A percentile compares a stretch with the other conserved stretches of the same genome.
Conservation (phyloP, 2,329 filamentous ascomycete species). For the Cyclaneusma minus region DNA sequence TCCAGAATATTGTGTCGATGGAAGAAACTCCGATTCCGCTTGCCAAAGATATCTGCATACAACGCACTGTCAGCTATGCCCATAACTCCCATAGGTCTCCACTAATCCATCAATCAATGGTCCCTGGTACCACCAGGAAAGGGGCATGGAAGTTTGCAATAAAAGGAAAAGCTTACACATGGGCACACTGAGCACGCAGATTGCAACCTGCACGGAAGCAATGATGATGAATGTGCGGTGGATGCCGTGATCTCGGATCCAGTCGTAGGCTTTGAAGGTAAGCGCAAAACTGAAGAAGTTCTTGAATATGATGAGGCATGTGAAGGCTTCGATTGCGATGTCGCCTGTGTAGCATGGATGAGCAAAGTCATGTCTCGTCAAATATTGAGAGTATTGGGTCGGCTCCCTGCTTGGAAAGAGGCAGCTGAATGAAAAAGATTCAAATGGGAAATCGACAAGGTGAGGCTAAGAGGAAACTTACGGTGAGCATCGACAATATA, state of each 20-base stretch:
- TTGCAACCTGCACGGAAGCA: slow-evolving; percentile 58
- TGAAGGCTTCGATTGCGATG: slow-evolving; percentile 76
- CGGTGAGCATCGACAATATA: slow-evolving; percentile 92
- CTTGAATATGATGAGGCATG: slow-evolving; percentile 82
- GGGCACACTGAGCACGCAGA: slow-evolving; percentile 62
- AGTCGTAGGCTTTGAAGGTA: slow-evolving; percentile 72
- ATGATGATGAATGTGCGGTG: slow-evolving; percentile 51
- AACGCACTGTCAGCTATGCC: slow-evolving; percentile 4
- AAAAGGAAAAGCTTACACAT: slow-evolving; percentile 47
- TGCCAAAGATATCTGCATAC: slow-evolving; percentile 66
- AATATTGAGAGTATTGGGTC: neutral
- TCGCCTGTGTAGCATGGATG: slow-evolving; percentile 40
- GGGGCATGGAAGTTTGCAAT: slow-evolving; percentile 1
- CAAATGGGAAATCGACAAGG: neutral
- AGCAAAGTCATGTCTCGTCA: neutral
- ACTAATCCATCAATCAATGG: too few relatives aligned
- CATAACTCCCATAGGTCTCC: too few relatives aligned
- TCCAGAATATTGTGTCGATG: slow-evolving; percentile 55
- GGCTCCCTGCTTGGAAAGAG: neutral
- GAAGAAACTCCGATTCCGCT: slow-evolving; percentile 61
- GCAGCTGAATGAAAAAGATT: neutral
- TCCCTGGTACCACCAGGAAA: too few relatives aligned
- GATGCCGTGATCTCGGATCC: slow-evolving; percentile 55
- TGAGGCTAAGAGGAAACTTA: slow-evolving; percentile 25
- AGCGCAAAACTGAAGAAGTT: slow-evolving; percentile 83